These are phyloP conservation scores for Diaporthe citriasiana DNA, from an alignment of 2,329 filamentous ascomycete species.

Conservation along the genomic window DNA sequence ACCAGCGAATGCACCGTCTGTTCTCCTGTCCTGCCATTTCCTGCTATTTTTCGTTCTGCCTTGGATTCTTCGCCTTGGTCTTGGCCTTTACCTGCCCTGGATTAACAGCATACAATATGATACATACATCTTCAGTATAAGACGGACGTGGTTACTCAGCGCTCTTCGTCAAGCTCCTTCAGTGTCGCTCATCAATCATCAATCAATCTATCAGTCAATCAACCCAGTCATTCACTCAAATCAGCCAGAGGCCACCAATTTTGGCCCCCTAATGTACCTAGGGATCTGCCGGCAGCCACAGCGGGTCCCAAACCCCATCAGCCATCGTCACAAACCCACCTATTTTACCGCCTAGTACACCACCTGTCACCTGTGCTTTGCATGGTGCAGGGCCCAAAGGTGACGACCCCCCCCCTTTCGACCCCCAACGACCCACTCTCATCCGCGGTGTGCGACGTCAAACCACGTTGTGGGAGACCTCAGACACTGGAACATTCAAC, in stretches of 20 bases:
- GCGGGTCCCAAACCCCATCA: constrained; percentile 20
- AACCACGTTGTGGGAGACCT: constrained; percentile 31
- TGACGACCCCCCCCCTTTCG: too few relatives aligned
- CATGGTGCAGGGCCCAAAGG: neutral
- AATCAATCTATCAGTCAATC: neutral
- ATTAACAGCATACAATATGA: neutral
- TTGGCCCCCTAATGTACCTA: neutral
- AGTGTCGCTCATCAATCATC: neutral
- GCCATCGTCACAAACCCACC: constrained; percentile 25
- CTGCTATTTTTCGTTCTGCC: neutral
- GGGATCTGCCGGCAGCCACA: constrained; percentile 27
- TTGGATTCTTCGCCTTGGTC: neutral
- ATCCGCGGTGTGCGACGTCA: constrained; percentile 25
- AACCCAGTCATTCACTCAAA: neutral
- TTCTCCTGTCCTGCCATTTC: neutral
- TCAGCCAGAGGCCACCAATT: constrained; percentile 9
- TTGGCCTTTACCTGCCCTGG: neutral
- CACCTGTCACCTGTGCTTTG: constrained; percentile 6
- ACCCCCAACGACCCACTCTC: constrained; percentile 1
- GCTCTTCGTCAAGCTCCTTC: neutral
- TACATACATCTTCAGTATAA: neutral
- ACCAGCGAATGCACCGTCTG: neutral
- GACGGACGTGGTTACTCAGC: neutral
- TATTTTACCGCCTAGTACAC: constrained; percentile 11
- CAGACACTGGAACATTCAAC: neutral